Evolutionary conservation across 306 rosid genomes (phyloP).

Genomic region (Rubus parviflorus): DNA sequence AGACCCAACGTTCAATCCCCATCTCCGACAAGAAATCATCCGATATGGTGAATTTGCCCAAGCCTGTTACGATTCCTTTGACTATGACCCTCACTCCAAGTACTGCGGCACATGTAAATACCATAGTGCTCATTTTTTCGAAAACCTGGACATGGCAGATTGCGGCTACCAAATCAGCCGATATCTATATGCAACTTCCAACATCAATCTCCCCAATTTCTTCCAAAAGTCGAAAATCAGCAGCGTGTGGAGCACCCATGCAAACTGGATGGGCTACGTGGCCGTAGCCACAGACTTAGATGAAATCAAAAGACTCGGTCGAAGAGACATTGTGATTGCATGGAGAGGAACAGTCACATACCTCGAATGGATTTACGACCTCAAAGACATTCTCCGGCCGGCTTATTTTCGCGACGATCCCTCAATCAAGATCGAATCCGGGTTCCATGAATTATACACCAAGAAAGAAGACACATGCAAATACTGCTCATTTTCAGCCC

Average conservation of each 20-base stretch:
- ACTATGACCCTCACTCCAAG: constrained; percentile 68
- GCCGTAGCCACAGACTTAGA: constrained; percentile 41
- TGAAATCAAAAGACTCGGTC: constrained; percentile 48
- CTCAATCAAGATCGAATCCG: constrained; percentile 56
- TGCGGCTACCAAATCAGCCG: constrained; percentile 50
- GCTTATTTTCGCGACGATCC: constrained; percentile 37
- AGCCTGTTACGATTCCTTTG: constrained; percentile 63
- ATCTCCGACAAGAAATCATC: constrained; percentile 56
- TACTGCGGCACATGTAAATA: constrained; percentile 73
- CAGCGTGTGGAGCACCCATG: constrained; percentile 64
- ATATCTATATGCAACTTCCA: constrained; percentile 72
- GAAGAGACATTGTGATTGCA: constrained; percentile 61
- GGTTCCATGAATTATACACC: constrained; percentile 64
- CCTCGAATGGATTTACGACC: constrained; percentile 67
- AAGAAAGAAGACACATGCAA: constrained; percentile 49
- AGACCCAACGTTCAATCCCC: constrained; percentile 50
- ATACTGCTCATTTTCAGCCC: constrained; percentile 57
- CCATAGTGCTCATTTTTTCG: constrained; percentile 46
- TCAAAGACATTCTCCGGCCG: constrained; percentile 48
- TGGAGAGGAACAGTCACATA: constrained; percentile 79
- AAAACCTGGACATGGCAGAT: constrained; percentile 36
- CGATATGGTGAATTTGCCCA: constrained; percentile 66
- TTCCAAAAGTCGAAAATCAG: constrained; percentile 48
- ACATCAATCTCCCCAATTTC: constrained; percentile 75
- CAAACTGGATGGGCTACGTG: constrained; percentile 80